Evolutionary conservation across 2,329 filamentous ascomycete species (phyloP).

Genomic region (Delphinella strobiligena): DNA sequence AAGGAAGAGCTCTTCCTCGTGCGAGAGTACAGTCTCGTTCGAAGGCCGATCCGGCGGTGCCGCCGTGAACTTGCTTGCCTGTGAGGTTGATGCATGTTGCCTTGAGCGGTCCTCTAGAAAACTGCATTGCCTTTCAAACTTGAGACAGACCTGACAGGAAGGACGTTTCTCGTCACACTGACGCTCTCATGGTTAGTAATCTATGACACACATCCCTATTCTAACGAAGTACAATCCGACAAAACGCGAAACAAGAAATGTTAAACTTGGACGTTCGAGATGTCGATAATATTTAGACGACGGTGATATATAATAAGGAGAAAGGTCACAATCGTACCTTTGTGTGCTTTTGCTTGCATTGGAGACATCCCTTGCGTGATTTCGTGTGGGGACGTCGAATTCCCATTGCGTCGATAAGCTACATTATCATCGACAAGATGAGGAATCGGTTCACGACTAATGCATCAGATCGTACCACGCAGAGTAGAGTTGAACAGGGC

Average conservation of each 20-base stretch:
- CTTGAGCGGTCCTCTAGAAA: not conserved
- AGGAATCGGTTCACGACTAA: too few species aligned
- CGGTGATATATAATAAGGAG: not conserved
- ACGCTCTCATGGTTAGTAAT: not conserved
- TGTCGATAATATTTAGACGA: not conserved
- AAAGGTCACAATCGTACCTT: not conserved
- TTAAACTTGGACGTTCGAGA: too few species aligned
- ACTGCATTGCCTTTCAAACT: not conserved
- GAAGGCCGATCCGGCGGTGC: not conserved
- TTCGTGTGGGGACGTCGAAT: not conserved
- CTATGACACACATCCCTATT: not conserved
- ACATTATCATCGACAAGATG: too few species aligned
- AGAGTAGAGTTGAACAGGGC: too few species aligned
- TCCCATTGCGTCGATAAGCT: not conserved
- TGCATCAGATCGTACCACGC: too few species aligned
- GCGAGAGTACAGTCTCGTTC: not conserved
- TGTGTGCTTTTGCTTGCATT: not conserved
- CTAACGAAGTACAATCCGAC: not conserved
- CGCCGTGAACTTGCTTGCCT: not conserved
- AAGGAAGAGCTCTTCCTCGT: not conserved
- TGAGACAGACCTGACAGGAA: not conserved
- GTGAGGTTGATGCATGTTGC: not conserved
- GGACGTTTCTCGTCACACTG: not conserved
- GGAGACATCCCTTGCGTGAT: not conserved
- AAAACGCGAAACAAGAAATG: not conserved